Evolutionary conservation across 768 basidiomycete species (phyloP).

Genomic region (Lanmaoa pseudosensibilis): DNA sequence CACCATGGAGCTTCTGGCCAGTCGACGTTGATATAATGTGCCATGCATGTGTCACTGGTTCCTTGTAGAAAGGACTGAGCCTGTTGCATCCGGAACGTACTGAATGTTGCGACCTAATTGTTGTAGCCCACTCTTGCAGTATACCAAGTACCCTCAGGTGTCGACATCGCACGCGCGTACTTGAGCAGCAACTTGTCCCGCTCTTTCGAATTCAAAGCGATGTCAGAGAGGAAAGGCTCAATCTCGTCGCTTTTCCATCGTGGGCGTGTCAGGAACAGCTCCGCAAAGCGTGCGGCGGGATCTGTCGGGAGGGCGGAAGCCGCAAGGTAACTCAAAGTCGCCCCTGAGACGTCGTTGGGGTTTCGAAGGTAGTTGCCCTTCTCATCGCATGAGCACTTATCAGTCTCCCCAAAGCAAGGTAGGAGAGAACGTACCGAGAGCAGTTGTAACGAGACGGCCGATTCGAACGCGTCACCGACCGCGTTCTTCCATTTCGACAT

Average conservation of each 20-base stretch:
- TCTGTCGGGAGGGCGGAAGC: constrained; percentile 70
- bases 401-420: not conserved
- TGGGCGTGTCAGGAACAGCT: constrained; percentile 79
- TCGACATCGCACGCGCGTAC: constrained; percentile 77
- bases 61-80: not conserved
- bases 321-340: constrained; percentile 71
- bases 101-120: constrained; percentile 31
- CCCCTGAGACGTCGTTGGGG: constrained; percentile 33
- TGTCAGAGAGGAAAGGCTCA: constrained; percentile 74
- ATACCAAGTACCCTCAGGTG: constrained; percentile 69
- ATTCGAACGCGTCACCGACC: constrained; percentile 78
- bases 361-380: constrained; percentile 77
- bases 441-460: constrained; percentile 56
- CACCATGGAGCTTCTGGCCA: not conserved
- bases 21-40: not conserved
- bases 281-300: constrained; percentile 78
- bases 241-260: constrained; percentile 83
- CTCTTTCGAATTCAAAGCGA: constrained; percentile 83
- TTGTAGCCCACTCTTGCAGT: constrained; percentile 66
- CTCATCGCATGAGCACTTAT: not conserved
- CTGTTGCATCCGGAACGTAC: not conserved
- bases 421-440: constrained; percentile 54
- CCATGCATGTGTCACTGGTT: not conserved
- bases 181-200: constrained; percentile 86
- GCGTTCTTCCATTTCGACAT: constrained; percentile 65